These are phyloP conservation scores for Endocalyx cinctus DNA, from an alignment of 2,329 filamentous ascomycete species.

Conservation along the genomic window DNA sequence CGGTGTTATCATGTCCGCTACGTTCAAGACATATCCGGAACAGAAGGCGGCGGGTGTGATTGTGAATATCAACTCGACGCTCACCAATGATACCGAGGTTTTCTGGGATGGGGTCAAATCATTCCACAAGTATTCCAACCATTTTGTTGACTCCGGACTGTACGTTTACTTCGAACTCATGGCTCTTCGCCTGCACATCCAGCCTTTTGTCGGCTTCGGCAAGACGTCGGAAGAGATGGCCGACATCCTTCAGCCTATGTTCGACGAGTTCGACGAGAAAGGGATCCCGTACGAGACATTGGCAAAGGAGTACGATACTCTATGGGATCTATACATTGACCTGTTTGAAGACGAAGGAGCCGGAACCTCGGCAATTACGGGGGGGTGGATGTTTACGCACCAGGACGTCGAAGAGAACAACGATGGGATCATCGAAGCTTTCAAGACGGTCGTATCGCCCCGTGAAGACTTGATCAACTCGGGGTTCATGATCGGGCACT, in stretches of 20 bases:
- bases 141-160: conserved; percentile 37
- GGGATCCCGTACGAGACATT: conserved; percentile 23
- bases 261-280: conserved; percentile 26
- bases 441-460: conserved; percentile 26
- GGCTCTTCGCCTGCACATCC: conserved; percentile 35
- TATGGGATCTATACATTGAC: conserved; percentile 33
- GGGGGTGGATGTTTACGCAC: conserved; percentile 33
- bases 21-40: conserved; percentile 47
- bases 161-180: conserved; percentile 40
- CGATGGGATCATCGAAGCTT: conserved; percentile 29
- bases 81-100: conserved; percentile 31
- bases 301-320: conserved; percentile 26
- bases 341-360: conserved; percentile 32
- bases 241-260: conserved; percentile 30
- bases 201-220: conserved; percentile 32
- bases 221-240: conserved; percentile 30
- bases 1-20: conserved; percentile 48
- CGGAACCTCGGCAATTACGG: conserved; percentile 30
- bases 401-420: conserved; percentile 31
- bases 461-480: conserved; percentile 20
- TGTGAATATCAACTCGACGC: conserved; percentile 32
- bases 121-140: conserved; percentile 40
- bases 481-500: conserved; percentile 32
- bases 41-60: conserved; percentile 36
- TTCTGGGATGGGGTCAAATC: conserved; percentile 44